Evolutionary conservation across 148 eudicot genomes (phyloP), one percentile per base, ranked within the genome.

Genomic region (Silene conica): DNA sequence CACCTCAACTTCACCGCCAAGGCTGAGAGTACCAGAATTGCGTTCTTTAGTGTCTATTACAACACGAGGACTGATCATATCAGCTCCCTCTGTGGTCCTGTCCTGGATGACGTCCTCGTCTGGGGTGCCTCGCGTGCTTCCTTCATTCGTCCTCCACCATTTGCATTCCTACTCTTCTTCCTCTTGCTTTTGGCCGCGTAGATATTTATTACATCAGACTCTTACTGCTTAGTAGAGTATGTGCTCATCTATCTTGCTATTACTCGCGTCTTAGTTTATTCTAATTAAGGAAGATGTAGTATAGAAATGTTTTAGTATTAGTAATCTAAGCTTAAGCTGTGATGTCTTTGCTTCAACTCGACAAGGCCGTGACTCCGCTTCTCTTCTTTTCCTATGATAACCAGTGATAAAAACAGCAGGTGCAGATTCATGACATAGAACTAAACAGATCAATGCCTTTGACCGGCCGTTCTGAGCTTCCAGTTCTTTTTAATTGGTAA

Each of bases 81-180:
- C 92, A 95, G 90, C 87, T 95, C 99, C 45, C 79, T 95, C 63
- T 95, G 99, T 79, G 99, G 99, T 2, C 99, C 99, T 0, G 89
- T 95, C 71, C 84, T 95, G 77, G 99, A 95, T 76, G 97, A 92
- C 81, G 90, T 95, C 11, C 84, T 80, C 76, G 97, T 95, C 11
- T 85, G 85, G 86, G 92, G 86, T n/a, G 76, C 83, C 72, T 87
- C 97, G 5, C 76, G 87, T 45, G 80, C 89, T 8, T 48, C 1
- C 14, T 73, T 60, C 28, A 46, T 78, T 77, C 73, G 57, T 74
- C 12, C 82, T 12, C 16, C 55, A 50, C 55, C 55, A 15, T 50
- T 50, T 50, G 55, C 55, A 13, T 50, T 50, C 55, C 55, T 50
- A 13, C 16, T 50, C 16, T 9, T 50, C 55, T 50, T 14, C 16